Percentiles rank a stretch among this genome's conserved stretches.
Conservation (phyloP, 257 asterid species). For the Gardenia jasminoides region DNA sequence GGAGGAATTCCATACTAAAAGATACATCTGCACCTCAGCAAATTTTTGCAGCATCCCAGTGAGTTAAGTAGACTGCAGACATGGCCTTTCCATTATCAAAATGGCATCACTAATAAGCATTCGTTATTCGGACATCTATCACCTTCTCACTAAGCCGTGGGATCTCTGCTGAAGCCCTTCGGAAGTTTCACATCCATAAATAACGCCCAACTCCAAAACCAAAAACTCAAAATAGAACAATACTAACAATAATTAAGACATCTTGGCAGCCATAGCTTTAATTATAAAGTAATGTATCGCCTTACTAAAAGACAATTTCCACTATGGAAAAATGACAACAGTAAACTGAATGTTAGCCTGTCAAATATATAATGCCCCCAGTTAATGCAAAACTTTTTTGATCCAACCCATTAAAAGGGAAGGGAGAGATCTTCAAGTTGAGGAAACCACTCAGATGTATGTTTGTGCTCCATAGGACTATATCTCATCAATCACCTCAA, state of each 20-base stretch:
- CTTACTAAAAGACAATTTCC: neutral
- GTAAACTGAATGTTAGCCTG: neutral
- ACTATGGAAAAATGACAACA: neutral
- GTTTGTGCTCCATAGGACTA: conserved; percentile 17
- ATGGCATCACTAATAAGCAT: neutral
- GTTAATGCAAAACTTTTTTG: conserved; percentile 3
- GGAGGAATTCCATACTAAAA: too few relatives aligned
- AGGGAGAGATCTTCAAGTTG: neutral
- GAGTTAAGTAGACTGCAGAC: too few relatives aligned
- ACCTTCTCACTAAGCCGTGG: too few relatives aligned
- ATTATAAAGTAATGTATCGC: neutral
- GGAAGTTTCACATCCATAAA: too few relatives aligned
- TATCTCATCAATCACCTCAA: conserved; percentile 81
- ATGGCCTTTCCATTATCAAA: neutral
- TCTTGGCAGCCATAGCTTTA: neutral
- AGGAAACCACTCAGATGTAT: neutral
- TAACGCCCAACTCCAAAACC: too few relatives aligned
- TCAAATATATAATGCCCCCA: neutral
- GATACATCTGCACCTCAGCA: too few relatives aligned
- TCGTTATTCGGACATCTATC: too few relatives aligned
- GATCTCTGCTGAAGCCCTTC: too few relatives aligned
- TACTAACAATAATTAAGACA: neutral
- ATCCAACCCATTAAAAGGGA: too few relatives aligned
- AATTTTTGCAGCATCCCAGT: too few relatives aligned
- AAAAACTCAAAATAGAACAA: too few relatives aligned